These are phyloP conservation scores for Colletotrichum australisinense DNA, from an alignment of 2,329 filamentous ascomycete species.

Conservation along the genomic window DNA sequence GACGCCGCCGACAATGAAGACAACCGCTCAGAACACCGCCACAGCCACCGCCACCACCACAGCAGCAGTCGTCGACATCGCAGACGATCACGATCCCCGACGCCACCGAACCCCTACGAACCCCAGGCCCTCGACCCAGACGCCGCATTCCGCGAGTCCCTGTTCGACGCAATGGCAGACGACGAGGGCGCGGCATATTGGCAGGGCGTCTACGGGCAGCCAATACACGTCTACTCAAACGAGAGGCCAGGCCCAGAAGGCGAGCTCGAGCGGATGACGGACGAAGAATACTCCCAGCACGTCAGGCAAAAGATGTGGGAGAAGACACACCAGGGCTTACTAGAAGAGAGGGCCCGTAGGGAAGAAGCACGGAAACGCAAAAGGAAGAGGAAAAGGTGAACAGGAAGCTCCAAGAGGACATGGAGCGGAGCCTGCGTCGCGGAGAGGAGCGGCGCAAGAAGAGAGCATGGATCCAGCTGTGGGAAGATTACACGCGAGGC, in stretches of 20 bases:
- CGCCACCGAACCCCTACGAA: slow-evolving; percentile 59
- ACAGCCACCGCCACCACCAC: slow-evolving; percentile 44
- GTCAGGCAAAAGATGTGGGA: slow-evolving; percentile 96
- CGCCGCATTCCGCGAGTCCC: slow-evolving; percentile 87
- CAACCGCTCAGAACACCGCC: slow-evolving; percentile 38
- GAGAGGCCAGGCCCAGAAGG: slow-evolving; percentile 57
- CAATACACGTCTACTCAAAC: slow-evolving; percentile 82
- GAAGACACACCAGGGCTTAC: slow-evolving; percentile 85
- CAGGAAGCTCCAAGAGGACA: slow-evolving; percentile 56
- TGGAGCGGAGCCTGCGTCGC: slow-evolving; percentile 76
- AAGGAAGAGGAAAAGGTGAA: slow-evolving; percentile 62
- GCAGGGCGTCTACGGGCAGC: slow-evolving; percentile 96
- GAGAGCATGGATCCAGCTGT: slow-evolving; percentile 68
- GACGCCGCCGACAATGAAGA: slow-evolving; percentile 37
- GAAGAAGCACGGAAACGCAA: slow-evolving; percentile 64
- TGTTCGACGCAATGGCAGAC: slow-evolving; percentile 97
- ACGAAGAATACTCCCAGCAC: slow-evolving; percentile 90
- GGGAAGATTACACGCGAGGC: slow-evolving; percentile 71
- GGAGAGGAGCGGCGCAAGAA: slow-evolving; percentile 72
- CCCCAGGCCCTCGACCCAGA: slow-evolving; percentile 70
- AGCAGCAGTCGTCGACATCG: slow-evolving; percentile 39
- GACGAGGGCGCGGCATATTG: slow-evolving; percentile 96
- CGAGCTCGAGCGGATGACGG: slow-evolving; percentile 84
- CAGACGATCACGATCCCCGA: slow-evolving; percentile 54
- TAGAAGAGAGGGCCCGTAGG: slow-evolving; percentile 78